A percentile compares a stretch with the other conserved stretches of the same genome.
These are phyloP conservation scores for Phialocephala subalpina DNA, from an alignment of 2,329 filamentous ascomycete genomes.

Conservation along the genomic window DNA sequence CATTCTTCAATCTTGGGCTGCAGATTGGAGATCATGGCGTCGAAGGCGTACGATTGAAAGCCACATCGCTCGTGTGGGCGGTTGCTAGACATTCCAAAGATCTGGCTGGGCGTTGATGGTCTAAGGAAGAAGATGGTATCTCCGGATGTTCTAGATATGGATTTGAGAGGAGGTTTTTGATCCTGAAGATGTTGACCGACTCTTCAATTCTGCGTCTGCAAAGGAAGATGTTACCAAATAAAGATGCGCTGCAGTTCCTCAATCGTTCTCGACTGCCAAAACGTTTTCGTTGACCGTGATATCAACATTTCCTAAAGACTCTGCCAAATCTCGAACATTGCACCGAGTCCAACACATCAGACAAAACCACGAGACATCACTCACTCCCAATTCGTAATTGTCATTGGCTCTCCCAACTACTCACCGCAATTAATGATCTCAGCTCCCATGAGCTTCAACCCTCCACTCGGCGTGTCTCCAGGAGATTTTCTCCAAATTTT, in stretches of 20 bases:
- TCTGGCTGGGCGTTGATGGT: neutral
- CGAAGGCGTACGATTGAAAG: neutral
- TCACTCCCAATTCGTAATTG: neutral
- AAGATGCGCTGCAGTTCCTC: neutral
- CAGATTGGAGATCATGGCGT: neutral
- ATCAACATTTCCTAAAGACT: too few relatives aligned
- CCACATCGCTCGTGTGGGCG: neutral
- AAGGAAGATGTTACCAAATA: neutral
- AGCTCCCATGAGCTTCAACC: neutral
- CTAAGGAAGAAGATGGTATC: neutral
- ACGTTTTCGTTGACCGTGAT: neutral
- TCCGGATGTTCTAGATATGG: neutral
- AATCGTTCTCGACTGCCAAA: neutral
- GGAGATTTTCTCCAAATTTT: neutral
- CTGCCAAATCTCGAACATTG: neutral
- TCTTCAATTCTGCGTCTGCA: neutral
- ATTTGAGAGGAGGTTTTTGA: neutral
- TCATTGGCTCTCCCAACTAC: neutral
- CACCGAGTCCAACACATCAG: neutral
- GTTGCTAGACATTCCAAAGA: neutral
- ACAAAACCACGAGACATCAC: slow-evolving; percentile 1
- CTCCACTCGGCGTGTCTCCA: neutral
- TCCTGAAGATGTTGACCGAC: neutral
- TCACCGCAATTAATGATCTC: slow-evolving; percentile 3
- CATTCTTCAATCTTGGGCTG: neutral